Evolutionary conservation across 352 stramenopile species (phyloP).

Genomic region (Phytopythium delawarense): DNA sequence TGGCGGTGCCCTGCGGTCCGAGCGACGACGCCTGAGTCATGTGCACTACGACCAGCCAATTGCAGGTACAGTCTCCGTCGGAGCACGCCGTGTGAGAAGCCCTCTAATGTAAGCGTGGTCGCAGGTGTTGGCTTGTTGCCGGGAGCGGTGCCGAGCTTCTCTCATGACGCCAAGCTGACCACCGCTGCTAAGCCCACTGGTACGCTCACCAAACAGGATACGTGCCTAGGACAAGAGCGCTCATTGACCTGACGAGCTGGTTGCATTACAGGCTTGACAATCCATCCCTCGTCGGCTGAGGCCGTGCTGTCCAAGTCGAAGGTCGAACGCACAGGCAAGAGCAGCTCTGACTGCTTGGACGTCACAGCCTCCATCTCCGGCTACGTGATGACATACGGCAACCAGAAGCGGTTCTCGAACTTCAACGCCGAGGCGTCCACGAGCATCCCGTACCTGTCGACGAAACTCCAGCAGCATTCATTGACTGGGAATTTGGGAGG

Average conservation of each 20-base stretch:
- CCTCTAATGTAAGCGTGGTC: not conserved
- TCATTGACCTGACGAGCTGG: not conserved
- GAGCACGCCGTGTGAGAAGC: not conserved
- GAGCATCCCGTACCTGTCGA: constrained; percentile 30
- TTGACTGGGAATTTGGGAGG: not conserved
- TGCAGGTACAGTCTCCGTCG: constrained; percentile 16
- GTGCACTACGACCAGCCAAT: constrained; percentile 55
- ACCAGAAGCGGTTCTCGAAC: constrained; percentile 43
- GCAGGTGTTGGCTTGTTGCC: not conserved
- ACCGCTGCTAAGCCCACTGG: not conserved
- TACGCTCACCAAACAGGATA: not conserved
- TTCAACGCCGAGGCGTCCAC: constrained; percentile 20
- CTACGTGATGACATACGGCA: constrained; percentile 38
- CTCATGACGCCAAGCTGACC: not conserved
- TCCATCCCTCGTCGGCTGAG: constrained; percentile 40
- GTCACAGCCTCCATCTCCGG: constrained; percentile 24
- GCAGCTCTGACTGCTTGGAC: not conserved
- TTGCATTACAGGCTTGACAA: constrained; percentile 22
- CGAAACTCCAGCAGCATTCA: constrained; percentile 27
- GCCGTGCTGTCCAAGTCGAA: constrained; percentile 2
- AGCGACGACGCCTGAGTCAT: constrained; percentile 40
- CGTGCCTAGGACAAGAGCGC: not conserved
- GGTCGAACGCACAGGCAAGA: not conserved
- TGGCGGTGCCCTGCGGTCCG: constrained; percentile 13
- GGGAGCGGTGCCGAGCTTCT: not conserved